These are phyloP conservation scores for Rosa chinensis DNA, from an alignment of 306 rosid genomes.

Conservation along the genomic window DNA sequence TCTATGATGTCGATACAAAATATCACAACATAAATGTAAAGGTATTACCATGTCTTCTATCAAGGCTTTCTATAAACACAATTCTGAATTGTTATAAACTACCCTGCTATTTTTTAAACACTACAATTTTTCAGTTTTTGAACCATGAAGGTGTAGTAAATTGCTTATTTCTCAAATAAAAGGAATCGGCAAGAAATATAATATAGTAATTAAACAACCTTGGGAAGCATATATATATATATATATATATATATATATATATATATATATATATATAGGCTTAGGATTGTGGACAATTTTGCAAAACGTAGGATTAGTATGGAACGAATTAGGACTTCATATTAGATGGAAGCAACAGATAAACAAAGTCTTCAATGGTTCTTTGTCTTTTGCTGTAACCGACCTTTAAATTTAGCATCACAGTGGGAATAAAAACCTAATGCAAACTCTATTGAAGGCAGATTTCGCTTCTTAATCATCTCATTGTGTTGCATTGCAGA, in stretches of 20 bases:
- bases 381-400: too few relatives aligned
- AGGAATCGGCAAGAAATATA: neutral
- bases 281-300: neutral
- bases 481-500: slow-evolving; percentile 39
- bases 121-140: neutral
- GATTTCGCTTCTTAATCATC: neutral
- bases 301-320: neutral
- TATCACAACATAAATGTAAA: slow-evolving; percentile 54
- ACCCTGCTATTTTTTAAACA: neutral
- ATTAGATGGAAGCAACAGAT: too few relatives aligned
- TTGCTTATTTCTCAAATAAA: neutral
- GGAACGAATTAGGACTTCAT: neutral
- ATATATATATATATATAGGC: neutral
- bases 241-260: neutral
- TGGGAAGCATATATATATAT: neutral
- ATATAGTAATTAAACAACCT: too few relatives aligned
- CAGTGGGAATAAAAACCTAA: too few relatives aligned
- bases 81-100: neutral
- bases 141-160: neutral
- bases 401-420: too few relatives aligned
- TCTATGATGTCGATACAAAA: slow-evolving; percentile 77
- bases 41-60: slow-evolving; percentile 44
- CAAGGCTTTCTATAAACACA: neutral
- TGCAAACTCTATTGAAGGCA: too few relatives aligned
- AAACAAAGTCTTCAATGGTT: too few relatives aligned